Evolutionary conservation across 1,284 basidiomycete species (phyloP).

Genomic region (Vanrija sp.): DNA sequence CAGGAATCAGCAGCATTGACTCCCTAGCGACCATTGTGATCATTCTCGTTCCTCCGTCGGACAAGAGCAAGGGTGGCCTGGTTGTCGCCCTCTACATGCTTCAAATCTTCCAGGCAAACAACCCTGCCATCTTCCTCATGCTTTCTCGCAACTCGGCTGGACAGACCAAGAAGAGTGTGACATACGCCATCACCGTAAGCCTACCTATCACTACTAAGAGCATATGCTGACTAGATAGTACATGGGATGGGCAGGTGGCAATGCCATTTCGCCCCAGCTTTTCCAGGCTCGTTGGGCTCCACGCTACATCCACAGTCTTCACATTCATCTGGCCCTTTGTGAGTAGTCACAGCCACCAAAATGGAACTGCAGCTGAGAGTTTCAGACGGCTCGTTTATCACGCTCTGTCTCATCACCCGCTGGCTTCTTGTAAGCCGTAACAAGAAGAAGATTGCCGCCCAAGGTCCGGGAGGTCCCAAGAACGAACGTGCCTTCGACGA

Average conservation of each 20-base stretch:
- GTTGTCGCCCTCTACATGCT: constrained; percentile 17
- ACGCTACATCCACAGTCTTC: constrained; percentile 30
- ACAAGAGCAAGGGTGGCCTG: constrained; percentile 10
- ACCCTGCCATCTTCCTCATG: constrained; percentile 17
- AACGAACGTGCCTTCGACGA: neutral
- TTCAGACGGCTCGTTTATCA: neutral
- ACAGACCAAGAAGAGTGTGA: constrained; percentile 19
- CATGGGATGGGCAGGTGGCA: constrained; percentile 35
- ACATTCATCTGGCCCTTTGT: constrained; percentile 36
- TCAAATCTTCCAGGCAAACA: constrained; percentile 6
- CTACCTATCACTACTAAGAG: no score
- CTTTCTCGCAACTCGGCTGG: constrained; percentile 20
- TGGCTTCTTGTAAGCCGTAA: neutral
- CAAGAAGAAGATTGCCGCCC: neutral
- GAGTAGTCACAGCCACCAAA: no score
- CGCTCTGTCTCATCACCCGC: neutral
- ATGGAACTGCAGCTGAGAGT: neutral
- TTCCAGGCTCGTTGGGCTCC: constrained; percentile 33
- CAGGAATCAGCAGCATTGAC: no score
- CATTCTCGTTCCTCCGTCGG: constrained; percentile 11
- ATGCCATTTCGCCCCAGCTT: constrained; percentile 31
- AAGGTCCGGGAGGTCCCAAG: neutral
- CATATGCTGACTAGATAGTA: neutral
- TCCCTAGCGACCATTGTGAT: constrained; percentile 14
- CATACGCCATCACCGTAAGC: constrained; percentile 15